Evolutionary conservation across 1,284 basidiomycete genomes (phyloP).

Genomic region (Ustilago hordei): DNA sequence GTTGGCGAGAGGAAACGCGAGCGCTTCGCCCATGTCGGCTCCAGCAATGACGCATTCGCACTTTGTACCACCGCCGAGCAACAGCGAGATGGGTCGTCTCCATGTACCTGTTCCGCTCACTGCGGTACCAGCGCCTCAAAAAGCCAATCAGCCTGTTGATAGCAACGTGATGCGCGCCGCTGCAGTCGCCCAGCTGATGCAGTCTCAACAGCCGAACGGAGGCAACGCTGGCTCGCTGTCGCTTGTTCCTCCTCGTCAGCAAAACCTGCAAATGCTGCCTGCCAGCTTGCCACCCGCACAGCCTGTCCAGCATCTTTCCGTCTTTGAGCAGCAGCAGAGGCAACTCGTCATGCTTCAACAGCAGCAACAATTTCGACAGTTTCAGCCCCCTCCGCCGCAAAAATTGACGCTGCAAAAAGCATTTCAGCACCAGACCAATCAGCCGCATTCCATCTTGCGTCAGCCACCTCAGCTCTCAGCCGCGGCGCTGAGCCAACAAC

Average conservation of each 20-base stretch:
- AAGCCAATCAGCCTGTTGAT: not conserved
- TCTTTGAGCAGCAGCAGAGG: too few species aligned
- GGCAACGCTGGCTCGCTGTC: not conserved
- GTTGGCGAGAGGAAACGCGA: not conserved
- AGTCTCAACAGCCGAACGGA: not conserved
- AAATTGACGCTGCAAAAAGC: conserved; percentile 10
- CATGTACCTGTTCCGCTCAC: not conserved
- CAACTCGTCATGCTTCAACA: too few species aligned
- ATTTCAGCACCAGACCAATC: conserved; percentile 1
- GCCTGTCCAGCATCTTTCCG: not conserved
- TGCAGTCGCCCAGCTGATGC: not conserved
- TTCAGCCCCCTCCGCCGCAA: not conserved
- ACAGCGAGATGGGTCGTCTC: not conserved
- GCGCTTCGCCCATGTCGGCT: conserved; percentile 1
- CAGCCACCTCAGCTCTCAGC: not conserved
- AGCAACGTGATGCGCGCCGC: not conserved
- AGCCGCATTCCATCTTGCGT: not conserved
- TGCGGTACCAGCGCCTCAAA: not conserved
- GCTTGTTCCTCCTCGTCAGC: not conserved
- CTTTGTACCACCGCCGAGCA: not conserved
- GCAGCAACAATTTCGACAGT: not conserved
- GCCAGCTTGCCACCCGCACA: not conserved
- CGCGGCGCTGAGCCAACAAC: not conserved
- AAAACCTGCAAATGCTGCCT: conserved; percentile 3
- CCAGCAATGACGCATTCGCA: conserved; percentile 11